A percentile compares a stretch with the other conserved stretches of the same genome.
phyloP scores from a whole-genome alignment of 2,329 filamentous ascomycete species.

The Botrytis squamosa region DNA sequence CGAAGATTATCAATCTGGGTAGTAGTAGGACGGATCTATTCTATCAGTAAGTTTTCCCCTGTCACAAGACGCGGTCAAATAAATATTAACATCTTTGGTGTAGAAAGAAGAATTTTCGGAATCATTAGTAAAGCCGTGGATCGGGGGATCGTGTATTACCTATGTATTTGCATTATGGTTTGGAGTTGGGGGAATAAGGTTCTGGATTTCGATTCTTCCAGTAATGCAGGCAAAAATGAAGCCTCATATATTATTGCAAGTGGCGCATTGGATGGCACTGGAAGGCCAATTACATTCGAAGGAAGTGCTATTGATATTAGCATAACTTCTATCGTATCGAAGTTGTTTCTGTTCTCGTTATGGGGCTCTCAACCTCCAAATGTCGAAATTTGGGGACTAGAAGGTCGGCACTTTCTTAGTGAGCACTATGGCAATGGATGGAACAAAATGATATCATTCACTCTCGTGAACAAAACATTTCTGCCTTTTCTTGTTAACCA shows the following conservation, averaged over 20 bases:
- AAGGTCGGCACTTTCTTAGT: neutral
- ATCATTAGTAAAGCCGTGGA: conserved; percentile 45
- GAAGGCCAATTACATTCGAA: neutral
- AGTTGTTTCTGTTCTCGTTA: neutral
- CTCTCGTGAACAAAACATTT: neutral
- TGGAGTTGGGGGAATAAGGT: conserved; percentile 8
- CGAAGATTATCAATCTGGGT: conserved; percentile 98
- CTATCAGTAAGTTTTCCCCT: conserved; percentile 30
- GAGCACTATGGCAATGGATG: neutral
- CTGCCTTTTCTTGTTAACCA: neutral
- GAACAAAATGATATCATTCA: neutral
- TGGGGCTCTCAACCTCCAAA: neutral
- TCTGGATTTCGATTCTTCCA: conserved; percentile 5
- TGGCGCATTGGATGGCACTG: neutral
- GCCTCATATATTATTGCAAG: neutral
- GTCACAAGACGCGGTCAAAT: conserved; percentile 34
- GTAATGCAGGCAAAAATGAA: neutral
- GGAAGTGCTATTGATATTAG: neutral
- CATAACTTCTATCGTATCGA: neutral
- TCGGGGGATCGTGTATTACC: conserved; percentile 20
- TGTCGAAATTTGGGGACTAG: neutral
- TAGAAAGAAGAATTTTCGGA: conserved; percentile 68
- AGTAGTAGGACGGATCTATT: conserved; percentile 89
- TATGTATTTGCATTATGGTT: conserved; percentile 11
- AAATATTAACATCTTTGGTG: conserved; percentile 21